Percentiles rank a stretch among this genome's conserved stretches.
phyloP scores from a whole-genome alignment of 1,139 yeast species.

The Magnusiomyces paraingens region DNA sequence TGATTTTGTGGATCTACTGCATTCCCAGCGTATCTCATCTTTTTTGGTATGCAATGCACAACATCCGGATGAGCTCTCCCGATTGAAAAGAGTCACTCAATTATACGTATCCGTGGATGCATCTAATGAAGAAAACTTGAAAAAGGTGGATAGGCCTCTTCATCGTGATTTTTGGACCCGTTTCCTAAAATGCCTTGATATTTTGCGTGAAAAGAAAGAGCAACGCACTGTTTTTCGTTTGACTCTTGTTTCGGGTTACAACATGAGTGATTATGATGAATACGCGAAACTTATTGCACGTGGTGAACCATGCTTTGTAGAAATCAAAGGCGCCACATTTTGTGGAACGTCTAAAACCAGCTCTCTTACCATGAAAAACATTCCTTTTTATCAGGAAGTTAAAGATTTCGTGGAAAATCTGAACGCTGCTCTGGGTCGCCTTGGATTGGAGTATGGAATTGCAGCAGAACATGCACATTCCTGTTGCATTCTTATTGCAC shows the following conservation, averaged over 20 bases:
- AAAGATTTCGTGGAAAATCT: slow-evolving; percentile 62
- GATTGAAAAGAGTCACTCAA: slow-evolving; percentile 73
- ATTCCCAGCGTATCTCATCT: slow-evolving; percentile 69
- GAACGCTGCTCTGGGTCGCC: slow-evolving; percentile 49
- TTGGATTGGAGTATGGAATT: slow-evolving; percentile 68
- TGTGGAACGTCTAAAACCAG: slow-evolving; percentile 83
- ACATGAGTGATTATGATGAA: slow-evolving; percentile 74
- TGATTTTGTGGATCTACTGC: slow-evolving; percentile 74
- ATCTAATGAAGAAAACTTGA: slow-evolving; percentile 70
- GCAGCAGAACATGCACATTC: slow-evolving; percentile 97
- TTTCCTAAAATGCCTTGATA: slow-evolving; percentile 71
- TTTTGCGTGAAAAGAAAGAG: slow-evolving; percentile 65
- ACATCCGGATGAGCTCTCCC: slow-evolving; percentile 77
- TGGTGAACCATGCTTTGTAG: slow-evolving; percentile 83
- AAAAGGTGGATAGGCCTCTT: slow-evolving; percentile 80
- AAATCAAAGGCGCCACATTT: slow-evolving; percentile 90
- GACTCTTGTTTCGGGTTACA: slow-evolving; percentile 88
- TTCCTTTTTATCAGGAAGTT: slow-evolving; percentile 91
- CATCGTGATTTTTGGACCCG: slow-evolving; percentile 93
- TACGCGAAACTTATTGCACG: slow-evolving; percentile 83
- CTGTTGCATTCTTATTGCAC: slow-evolving; percentile 84
- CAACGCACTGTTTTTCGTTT: slow-evolving; percentile 90
- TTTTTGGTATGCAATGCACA: slow-evolving; percentile 93
- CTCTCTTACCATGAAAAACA: slow-evolving; percentile 90
- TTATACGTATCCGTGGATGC: slow-evolving; percentile 91